phyloP scores from a whole-genome alignment of 148 eudicot genomes.

The Nepenthes mirabilis region DNA sequence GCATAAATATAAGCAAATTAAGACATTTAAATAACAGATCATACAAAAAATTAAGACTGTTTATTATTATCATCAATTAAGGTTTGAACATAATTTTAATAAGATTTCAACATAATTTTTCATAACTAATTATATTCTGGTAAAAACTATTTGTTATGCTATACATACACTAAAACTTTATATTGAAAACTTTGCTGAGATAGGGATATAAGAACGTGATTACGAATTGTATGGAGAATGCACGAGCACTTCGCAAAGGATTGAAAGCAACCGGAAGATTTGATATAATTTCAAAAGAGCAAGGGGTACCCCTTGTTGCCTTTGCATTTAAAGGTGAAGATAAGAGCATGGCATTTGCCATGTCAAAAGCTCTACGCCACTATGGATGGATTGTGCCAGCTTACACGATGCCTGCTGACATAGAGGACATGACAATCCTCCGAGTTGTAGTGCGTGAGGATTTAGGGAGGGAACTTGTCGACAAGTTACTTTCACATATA shows the following conservation, averaged over 20 bases:
- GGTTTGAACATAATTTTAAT: too few species aligned
- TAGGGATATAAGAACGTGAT: conserved; percentile 27
- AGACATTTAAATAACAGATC: too few species aligned
- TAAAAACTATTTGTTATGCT: too few species aligned
- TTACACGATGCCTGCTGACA: conserved; percentile 31
- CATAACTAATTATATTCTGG: too few species aligned
- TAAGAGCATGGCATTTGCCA: conserved; percentile 20
- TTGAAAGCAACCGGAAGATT: conserved; percentile 18
- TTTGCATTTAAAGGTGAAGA: conserved; percentile 19
- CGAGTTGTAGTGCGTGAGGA: conserved; percentile 25
- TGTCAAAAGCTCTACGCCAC: conserved; percentile 19
- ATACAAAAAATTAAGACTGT: too few species aligned
- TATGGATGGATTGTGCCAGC: conserved; percentile 35
- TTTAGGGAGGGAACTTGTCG: conserved; percentile 30
- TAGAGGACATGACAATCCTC: conserved; percentile 23
- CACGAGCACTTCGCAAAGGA: conserved; percentile 19
- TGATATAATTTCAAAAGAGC: conserved; percentile 21
- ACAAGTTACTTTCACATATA: conserved; percentile 25
- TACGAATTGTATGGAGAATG: conserved; percentile 19
- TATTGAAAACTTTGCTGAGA: neutral
- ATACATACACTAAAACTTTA: too few species aligned
- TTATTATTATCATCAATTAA: too few species aligned
- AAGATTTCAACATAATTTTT: too few species aligned
- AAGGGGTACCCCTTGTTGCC: conserved; percentile 25
- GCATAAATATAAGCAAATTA: too few species aligned